phyloP scores from a whole-genome alignment of 2,329 filamentous ascomycete genomes.

The Dissoconium aciculare region DNA sequence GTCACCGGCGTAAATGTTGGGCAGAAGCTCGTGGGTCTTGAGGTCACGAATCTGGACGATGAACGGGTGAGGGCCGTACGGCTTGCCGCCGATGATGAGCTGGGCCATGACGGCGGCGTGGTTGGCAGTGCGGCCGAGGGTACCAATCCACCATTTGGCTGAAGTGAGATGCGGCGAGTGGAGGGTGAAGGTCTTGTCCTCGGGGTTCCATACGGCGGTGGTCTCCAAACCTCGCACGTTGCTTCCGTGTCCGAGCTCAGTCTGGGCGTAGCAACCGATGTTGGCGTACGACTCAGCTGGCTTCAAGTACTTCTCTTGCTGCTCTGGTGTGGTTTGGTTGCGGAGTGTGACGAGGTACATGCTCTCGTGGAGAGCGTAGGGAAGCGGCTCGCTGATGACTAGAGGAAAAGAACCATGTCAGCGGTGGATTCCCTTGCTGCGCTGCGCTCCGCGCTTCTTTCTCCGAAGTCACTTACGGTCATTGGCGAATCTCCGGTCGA shows the following conservation, averaged over 20 bases:
- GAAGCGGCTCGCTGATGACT: conserved; percentile 56
- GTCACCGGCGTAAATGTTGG: conserved; percentile 59
- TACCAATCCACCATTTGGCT: conserved; percentile 77
- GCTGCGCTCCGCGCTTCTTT: no score
- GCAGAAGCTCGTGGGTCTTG: conserved; percentile 53
- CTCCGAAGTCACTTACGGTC: conserved; percentile 34
- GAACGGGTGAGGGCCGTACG: conserved; percentile 62
- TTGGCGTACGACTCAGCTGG: conserved; percentile 53
- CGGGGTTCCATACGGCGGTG: conserved; percentile 56
- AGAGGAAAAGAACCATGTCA: background rate
- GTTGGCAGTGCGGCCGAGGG: conserved; percentile 59
- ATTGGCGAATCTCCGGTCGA: conserved; percentile 50
- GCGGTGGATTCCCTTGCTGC: no score
- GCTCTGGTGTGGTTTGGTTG: conserved; percentile 57
- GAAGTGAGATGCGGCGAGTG: conserved; percentile 60
- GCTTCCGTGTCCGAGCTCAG: conserved; percentile 63
- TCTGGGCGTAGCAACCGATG: conserved; percentile 70
- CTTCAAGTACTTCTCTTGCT: conserved; percentile 58
- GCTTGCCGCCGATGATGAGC: conserved; percentile 52
- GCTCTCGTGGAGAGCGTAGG: conserved; percentile 56
- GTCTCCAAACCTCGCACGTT: conserved; percentile 62
- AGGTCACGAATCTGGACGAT: conserved; percentile 59
- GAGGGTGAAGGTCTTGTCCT: conserved; percentile 60
- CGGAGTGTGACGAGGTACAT: conserved; percentile 58
- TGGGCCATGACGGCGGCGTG: conserved; percentile 69